Evolutionary conservation across 306 rosid species (phyloP), one percentile per base, ranked within the genome.

Genomic region (Senna siamea): DNA sequence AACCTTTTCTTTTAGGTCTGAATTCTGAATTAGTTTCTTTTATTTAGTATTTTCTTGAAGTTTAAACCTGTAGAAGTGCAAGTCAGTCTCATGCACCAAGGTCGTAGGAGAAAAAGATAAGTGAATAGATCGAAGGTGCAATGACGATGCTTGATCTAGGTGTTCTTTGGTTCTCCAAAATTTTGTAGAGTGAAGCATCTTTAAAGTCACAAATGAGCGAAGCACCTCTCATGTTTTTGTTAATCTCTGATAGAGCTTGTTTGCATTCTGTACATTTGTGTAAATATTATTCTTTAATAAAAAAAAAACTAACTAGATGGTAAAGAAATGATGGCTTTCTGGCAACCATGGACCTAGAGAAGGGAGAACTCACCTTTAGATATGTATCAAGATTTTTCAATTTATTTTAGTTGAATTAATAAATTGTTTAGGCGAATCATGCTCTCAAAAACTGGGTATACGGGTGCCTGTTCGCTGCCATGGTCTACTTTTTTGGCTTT

Each of bases 1-100:
- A 73, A 61, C 4, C 1, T 77, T 52, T 60, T 37, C 26, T 48
- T 19, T 34, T 35, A 4, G 17, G 50, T 30, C 22, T 5, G 72
- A 22, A 13, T 48, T 68, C 46, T 22, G 66, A 54, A 11, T 51
- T 51, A 22, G 46, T 63, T 56, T 63, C 37, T 56, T 41, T 35
- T 15, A n/a, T 54, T 34, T 13, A 35, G 59, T 48, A 57, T 73
- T 57, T 50, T 30, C 56, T n/a, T 56, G 6, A 17, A 60, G 70
- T 55, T 63, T 38, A 37, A 61, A 35, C 20, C 52, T 73, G 17
- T 70, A 73, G 80, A 69, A 66, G 58, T 43, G 60, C 15, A 30
- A 73, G 26, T 55, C 44, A 28, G 58, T 72, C 69, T 43, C 40
- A 30, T 9, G 41, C 28, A 48, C 37, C 15, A 19, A 20, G 43